Percentiles rank a stretch among this genome's conserved stretches.
phyloP scores from a whole-genome alignment of 2,329 filamentous ascomycete species.

The Drechslerella stenobrocha region DNA sequence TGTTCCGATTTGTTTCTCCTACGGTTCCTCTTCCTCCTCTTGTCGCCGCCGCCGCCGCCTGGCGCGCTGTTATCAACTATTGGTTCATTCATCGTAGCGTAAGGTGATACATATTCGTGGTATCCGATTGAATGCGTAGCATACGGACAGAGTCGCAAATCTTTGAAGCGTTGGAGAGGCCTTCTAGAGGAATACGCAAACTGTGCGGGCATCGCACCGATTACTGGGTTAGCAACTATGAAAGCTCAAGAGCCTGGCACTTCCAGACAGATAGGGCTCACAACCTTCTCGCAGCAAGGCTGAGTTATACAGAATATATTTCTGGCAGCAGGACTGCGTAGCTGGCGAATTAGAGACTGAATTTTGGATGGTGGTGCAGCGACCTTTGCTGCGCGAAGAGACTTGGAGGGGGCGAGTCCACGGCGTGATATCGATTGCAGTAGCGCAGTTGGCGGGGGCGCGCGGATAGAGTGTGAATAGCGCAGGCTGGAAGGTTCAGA shows the following conservation, averaged over 20 bases:
- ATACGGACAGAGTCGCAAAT: slow-evolving; percentile 25
- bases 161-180: not conserved
- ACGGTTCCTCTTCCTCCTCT: slow-evolving; percentile 4
- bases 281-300: slow-evolving; percentile 26
- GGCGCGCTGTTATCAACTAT: not conserved
- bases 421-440: too few species aligned
- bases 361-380: slow-evolving; percentile 33
- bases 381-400: slow-evolving; percentile 9
- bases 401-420: not conserved
- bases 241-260: too few species aligned
- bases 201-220: slow-evolving; percentile 28
- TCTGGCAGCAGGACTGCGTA: slow-evolving; percentile 31
- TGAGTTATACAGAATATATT: slow-evolving; percentile 6
- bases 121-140: slow-evolving; percentile 25
- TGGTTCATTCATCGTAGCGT: slow-evolving; percentile 37
- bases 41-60: not conserved
- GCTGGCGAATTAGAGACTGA: slow-evolving; percentile 19
- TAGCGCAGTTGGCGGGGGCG: not conserved
- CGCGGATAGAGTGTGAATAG: not conserved
- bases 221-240: slow-evolving; percentile 19
- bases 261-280: not conserved
- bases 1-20: slow-evolving; percentile 1
- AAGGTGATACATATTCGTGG: slow-evolving; percentile 28
- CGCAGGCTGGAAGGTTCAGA: not conserved
- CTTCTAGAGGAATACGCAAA: slow-evolving; percentile 18